Base-by-base conservation (phyloP, 225 moss, liverwort and hornwort species). In the Physcomitrium patens region DNA sequence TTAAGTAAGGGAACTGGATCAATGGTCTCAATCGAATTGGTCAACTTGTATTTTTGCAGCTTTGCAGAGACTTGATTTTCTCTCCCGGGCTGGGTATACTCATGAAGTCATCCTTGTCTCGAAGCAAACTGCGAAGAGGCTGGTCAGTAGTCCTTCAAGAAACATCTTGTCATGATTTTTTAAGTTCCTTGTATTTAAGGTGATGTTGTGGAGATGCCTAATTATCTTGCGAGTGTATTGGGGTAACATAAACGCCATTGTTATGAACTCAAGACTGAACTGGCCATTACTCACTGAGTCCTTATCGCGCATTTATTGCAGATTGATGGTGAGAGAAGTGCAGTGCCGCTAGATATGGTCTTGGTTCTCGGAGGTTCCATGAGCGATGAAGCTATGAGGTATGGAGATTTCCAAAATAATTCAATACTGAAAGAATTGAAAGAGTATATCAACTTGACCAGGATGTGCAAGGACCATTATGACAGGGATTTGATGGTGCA, bases 391-490 rank as follows among this genome's bases (percentile, higher is more conserved):
- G 69, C 97, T 5, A 72, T 86, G 17, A 86, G 80, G 60, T 90
- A 78, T 78, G 97, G 97, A 9, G 91, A 93, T 51, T 99, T 99
- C 60, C 87, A 93, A 76, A 93, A 91, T 78, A 89, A 73, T n/a
- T 68, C 80, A 12, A 75, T 99, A 62, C 82, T 91, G 5, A 90
- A 99, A 79, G 94, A 93, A 10, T 77, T 99, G 89, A 93, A 94
- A 81, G 93, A 94, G 52, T 91, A 90, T 44, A 67, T 99, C 42
- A 99, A 93, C 85, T 90, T 93, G 85, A 67, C 89, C 3, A 91
- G 91, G 78, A 89, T 91, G 93, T 93, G 97, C 50, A 99, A 99
- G 74, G 97, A 99, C 54, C 94, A 94, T 41, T 90, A 85, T 70
- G 94, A 99, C 79, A 86, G 94, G 57, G 97, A 99, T 57, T 76